These are phyloP conservation scores for Vigna mungo DNA, from an alignment of 306 rosid genomes.

Conservation along the genomic window DNA sequence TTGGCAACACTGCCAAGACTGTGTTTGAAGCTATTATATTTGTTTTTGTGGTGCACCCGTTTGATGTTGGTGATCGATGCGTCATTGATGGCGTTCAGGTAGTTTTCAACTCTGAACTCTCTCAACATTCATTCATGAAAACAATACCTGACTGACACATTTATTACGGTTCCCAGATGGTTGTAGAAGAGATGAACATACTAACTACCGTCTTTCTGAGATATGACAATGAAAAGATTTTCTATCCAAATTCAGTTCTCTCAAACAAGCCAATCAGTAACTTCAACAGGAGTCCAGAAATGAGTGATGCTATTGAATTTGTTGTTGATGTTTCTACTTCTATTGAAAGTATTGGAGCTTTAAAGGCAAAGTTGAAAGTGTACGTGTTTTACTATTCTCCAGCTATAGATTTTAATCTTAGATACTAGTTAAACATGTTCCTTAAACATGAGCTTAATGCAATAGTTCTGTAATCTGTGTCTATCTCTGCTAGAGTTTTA, in stretches of 20 bases:
- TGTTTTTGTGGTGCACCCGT: conserved; percentile 89
- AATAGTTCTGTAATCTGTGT: background rate
- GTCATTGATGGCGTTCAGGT: conserved; percentile 94
- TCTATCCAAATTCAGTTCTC: conserved; percentile 84
- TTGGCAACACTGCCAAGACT: conserved; percentile 78
- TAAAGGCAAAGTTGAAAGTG: conserved; percentile 68
- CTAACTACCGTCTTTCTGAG: conserved; percentile 78
- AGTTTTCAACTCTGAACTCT: conserved; percentile 38
- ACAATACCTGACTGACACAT: conserved; percentile 24
- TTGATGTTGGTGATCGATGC: conserved; percentile 92
- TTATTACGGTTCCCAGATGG: conserved; percentile 58
- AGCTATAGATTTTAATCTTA: background rate
- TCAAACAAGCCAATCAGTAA: conserved; percentile 83
- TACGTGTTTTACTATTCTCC: conserved; percentile 46
- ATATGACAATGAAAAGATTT: conserved; percentile 82
- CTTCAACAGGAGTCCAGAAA: conserved; percentile 87
- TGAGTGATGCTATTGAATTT: conserved; percentile 77
- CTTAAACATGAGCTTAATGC: background rate
- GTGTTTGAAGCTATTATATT: conserved; percentile 88
- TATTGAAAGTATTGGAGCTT: conserved; percentile 68
- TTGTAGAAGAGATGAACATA: conserved; percentile 94
- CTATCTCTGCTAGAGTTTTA: background rate
- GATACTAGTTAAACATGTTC: background rate
- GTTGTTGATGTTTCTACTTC: conserved; percentile 75
- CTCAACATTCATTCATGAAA: background rate